These are phyloP conservation scores for Pyrus hybrid DNA, from an alignment of 331 rosid genomes.

Conservation along the genomic window DNA sequence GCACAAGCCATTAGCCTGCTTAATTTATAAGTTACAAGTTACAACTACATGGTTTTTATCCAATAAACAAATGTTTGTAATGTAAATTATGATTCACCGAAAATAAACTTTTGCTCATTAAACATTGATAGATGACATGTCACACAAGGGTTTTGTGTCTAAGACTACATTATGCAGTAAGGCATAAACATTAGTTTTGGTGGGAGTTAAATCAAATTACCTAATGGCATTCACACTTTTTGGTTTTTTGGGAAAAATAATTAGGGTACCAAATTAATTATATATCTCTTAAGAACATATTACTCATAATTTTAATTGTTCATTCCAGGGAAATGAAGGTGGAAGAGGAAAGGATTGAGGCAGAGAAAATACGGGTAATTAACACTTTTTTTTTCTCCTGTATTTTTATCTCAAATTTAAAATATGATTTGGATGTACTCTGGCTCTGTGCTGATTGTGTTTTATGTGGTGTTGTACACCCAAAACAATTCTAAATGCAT, in stretches of 20 bases:
- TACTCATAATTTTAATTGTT: background rate
- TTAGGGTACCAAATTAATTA: background rate
- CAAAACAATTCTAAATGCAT: background rate
- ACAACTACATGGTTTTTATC: background rate
- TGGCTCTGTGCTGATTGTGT: no score
- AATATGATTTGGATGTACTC: background rate
- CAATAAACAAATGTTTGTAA: background rate
- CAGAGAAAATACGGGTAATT: slow-evolving; percentile 76
- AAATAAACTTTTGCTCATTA: background rate
- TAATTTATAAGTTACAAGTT: background rate
- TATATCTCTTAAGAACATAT: background rate
- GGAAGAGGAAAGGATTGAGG: slow-evolving; percentile 93
- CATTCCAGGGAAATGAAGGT: slow-evolving; percentile 75
- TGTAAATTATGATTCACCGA: background rate
- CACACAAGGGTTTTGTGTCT: background rate
- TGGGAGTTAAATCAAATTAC: background rate
- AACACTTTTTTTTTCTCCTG: background rate
- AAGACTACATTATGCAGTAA: background rate
- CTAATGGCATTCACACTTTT: background rate
- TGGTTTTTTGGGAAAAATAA: background rate
- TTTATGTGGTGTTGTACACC: background rate
- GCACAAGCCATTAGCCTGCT: background rate
- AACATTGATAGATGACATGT: background rate
- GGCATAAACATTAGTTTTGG: background rate
- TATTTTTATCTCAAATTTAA: background rate